Base-by-base conservation (phyloP, 2,329 filamentous ascomycete genomes). In the Diaporthe sp. region DNA sequence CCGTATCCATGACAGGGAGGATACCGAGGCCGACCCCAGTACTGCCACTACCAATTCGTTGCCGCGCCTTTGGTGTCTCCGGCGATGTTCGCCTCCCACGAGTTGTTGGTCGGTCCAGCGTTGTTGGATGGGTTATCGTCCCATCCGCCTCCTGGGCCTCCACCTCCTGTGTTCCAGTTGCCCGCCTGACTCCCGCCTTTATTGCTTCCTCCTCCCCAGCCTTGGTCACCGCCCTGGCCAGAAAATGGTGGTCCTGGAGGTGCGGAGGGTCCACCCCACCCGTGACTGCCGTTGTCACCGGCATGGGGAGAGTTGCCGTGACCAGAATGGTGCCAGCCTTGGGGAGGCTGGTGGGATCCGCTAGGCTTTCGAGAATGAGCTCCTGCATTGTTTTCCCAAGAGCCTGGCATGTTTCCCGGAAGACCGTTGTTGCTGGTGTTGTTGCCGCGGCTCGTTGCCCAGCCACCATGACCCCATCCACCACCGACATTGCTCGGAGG, bases 1-100 rank as follows among this genome's bases (percentile, higher is more conserved):
- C 70, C 31, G 61, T 22, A 61, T 4, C 31, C 4, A 49, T 51
- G 55, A 39, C 55, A 61, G 7, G 25, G 55, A 20, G 42, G 31
- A 60, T 60, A 61, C 31, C 55, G 25, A 72, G 55, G 70, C 44
- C 55, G 57, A 61, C 55, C 31, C 31, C 55, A 55, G 49, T 55
- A 55, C 49, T 55, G 68, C 49, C 37, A 20, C 75, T 76, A 76
- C 75, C 75, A 76, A 61, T 71, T 63, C 12, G 17, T 44, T 20
- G 67, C 60, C 42, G 70, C 57, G 13, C 72, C 75, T 55, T 57
- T 55, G 37, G 75, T 76, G 67, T 76, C 49, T 3, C 71, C 65
- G 10, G 72, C 75, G 17, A 55, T 10, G 31, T 68, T 49, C 1
- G 28, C 10, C 12, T 51, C 42, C 72, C 75, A 75, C 0, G 67